Evolutionary conservation across 2,329 filamentous ascomycete genomes (phyloP), one percentile per base, ranked within the genome.

Genomic region (Capronia coronata): DNA sequence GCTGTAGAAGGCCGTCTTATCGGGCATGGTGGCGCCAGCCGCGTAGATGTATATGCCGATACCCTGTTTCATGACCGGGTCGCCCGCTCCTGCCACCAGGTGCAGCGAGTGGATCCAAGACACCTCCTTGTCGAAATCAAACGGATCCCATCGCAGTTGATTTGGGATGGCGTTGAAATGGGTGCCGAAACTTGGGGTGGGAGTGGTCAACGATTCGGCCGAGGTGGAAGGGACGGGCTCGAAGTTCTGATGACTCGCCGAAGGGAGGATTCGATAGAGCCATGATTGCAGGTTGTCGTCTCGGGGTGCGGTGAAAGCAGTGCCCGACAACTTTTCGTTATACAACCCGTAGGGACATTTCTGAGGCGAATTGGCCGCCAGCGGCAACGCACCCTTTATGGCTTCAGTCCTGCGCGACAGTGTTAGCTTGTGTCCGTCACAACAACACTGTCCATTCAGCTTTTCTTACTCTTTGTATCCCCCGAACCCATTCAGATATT

Each of bases 31-130:
- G 64, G 79, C 83, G 16, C 86, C 86, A 0, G 84, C 86, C 1
- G 85, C 83, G 63, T 87, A 94, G 49, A 93, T 79, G 66, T 86
- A 83, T 52, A 93, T 88, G 18, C 86, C 88, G 35, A 94, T 61
- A 0, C 89, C 89, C 14, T 78, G 74, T 69, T 94, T 94, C 65
- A 84, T 76, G 0, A 83, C 84, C 0, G 87, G 82, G 60, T 93
- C 85, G 13, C 89, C 89, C 0, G 87, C 80, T 2, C 87, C 87
- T 1, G 86, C 87, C 9, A 94, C 75, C 16, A 90, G 74, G 52
- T 84, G 80, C 56, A 91, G 68, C 48, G 77, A 77, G 60, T 83
- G 78, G 18, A 84, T 79, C 80, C 81, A 86, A 60, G 84, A 80
- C 1, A 80, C 79, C 64, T 84, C 75, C 38, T 57, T 55, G 55